Evolutionary conservation across 2,329 filamentous ascomycete genomes (phyloP), one percentile per base, ranked within the genome.

Genomic region (Diaporthe capsici): DNA sequence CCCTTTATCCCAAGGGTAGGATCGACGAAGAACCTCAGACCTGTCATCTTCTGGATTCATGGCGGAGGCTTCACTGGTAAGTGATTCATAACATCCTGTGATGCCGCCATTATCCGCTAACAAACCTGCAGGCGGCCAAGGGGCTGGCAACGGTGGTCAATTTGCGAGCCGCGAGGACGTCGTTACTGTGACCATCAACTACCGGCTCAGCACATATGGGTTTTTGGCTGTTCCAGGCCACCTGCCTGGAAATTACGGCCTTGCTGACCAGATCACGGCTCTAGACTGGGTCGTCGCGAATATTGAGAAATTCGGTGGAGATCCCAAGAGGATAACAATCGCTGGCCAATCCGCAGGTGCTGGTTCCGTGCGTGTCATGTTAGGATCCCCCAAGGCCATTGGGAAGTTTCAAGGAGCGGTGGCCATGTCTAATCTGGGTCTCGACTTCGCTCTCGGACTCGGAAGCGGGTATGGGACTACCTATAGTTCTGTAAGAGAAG

Each of bases 231-330:
- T 67, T 3, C 61, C 61, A n/a, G 61, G 61, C 61, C 20, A 49
- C 28, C 61, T 67, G 28, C 61, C 61, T 22, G 61, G 61, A 10
- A 67, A 67, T 28, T 67, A 67, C 61, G 61, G 61, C 28, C 61
- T 67, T 47, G 61, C 44, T 37, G 61, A 51, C 44, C 61, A 67
- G 44, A 67, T 51, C 20, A 67, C 61, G 44, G 61, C 61, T 34
- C 22, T 67, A 28, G 61, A 51, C 61, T 67, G 61, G 61, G 44
- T 51, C 17, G 37, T 67, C 20, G 61, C 28, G 4, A 31, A 67
- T 5, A 67, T 67, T 3, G 20, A 28, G 28, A 51, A n/a, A 31
- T 49, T 65, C 9, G 42, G 61, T 10, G 25, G 61, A 12, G 39
- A 44, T 10, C 42, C 61, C 9, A 34, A 34, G 9, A 34, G 28